phyloP scores from a whole-genome alignment of 371 early-diverging fungal genomes.

The Mortierella sp. region DNA sequence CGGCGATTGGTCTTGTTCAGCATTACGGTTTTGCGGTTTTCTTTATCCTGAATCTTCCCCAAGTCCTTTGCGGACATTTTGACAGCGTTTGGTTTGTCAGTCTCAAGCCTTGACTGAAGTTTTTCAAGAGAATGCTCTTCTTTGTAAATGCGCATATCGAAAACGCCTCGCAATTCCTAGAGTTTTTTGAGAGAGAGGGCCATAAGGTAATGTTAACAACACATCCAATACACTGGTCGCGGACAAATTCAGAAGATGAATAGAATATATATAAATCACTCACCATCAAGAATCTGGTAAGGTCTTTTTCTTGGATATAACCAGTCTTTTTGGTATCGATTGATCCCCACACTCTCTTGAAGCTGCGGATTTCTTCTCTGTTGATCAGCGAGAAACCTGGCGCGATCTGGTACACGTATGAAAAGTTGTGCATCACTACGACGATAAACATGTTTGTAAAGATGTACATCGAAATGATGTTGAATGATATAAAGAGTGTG shows the following conservation, averaged over 20 bases:
- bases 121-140: slow-evolving; percentile 47
- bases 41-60: slow-evolving; percentile 18
- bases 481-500: slow-evolving; percentile 75
- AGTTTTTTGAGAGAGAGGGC: neutral
- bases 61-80: slow-evolving; percentile 45
- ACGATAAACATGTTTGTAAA: slow-evolving; percentile 80
- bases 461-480: slow-evolving; percentile 83
- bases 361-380: slow-evolving; percentile 76
- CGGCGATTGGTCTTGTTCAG: slow-evolving; percentile 42
- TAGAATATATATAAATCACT: slow-evolving; percentile 15
- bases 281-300: slow-evolving; percentile 63
- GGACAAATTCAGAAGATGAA: slow-evolving; percentile 3
- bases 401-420: slow-evolving; percentile 76
- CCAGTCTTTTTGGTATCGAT: slow-evolving; percentile 69
- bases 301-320: slow-evolving; percentile 62
- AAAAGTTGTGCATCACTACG: slow-evolving; percentile 80
- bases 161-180: slow-evolving; percentile 46
- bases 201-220: neutral
- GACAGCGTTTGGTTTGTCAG: slow-evolving; percentile 37
- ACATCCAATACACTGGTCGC: slow-evolving; percentile 18
- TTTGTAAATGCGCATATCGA: slow-evolving; percentile 42
- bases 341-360: slow-evolving; percentile 71
- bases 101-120: slow-evolving; percentile 47
- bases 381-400: slow-evolving; percentile 72
- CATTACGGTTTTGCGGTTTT: slow-evolving; percentile 31